Percentiles rank a stretch among this genome's conserved stretches.
These are phyloP conservation scores for Aspergillus quadricinctus DNA, from an alignment of 2,329 filamentous ascomycete genomes.

Conservation along the genomic window DNA sequence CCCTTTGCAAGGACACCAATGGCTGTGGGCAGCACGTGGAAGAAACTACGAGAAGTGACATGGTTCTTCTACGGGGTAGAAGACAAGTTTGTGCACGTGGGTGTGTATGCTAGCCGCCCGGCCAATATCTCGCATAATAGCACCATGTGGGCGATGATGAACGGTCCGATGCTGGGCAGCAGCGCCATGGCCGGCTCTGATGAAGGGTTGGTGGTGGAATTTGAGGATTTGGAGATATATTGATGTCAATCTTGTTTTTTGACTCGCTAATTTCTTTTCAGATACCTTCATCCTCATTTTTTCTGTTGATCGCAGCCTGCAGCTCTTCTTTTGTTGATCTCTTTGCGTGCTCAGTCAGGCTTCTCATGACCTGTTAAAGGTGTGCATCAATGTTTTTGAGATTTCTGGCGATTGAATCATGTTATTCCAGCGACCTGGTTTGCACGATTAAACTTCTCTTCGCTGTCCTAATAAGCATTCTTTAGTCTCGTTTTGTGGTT, in stretches of 20 bases:
- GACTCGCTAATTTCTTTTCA: neutral
- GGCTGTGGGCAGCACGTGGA: slow-evolving; percentile 48
- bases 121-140: slow-evolving; percentile 42
- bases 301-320: neutral
- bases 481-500: neutral
- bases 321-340: neutral
- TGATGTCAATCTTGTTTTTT: slow-evolving; percentile 19
- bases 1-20: slow-evolving; percentile 32
- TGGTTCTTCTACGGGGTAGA: slow-evolving; percentile 60
- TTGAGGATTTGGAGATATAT: slow-evolving; percentile 50
- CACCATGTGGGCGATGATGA: slow-evolving; percentile 38
- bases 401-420: neutral
- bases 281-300: neutral
- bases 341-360: neutral
- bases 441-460: neutral
- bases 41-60: slow-evolving; percentile 56
- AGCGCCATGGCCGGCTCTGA: slow-evolving; percentile 20
- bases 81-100: slow-evolving; percentile 55
- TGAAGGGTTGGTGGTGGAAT: slow-evolving; percentile 46
- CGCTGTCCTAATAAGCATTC: neutral
- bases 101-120: slow-evolving; percentile 56
- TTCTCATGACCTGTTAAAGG: neutral
- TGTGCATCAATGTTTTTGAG: neutral
- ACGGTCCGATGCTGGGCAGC: slow-evolving; percentile 27
- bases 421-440: neutral